Evolutionary conservation across 768 basidiomycete genomes (phyloP).

Genomic region (Tephrocybe sp.): DNA sequence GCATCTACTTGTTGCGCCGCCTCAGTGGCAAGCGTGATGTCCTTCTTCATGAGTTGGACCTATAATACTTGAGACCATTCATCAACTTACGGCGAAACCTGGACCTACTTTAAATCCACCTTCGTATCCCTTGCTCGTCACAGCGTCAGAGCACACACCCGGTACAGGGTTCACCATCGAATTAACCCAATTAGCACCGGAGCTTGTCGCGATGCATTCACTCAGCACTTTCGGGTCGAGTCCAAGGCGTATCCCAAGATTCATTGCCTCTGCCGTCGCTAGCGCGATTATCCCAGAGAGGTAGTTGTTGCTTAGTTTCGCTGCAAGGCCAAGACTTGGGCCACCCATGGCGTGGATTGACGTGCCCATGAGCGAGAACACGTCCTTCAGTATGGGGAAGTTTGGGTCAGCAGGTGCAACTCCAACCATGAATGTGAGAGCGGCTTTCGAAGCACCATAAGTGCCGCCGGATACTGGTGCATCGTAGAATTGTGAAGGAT

Average conservation of each 20-base stretch:
- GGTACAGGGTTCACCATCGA: conserved; percentile 43
- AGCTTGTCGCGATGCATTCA: conserved; percentile 37
- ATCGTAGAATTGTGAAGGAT: conserved; percentile 33
- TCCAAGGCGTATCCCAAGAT: conserved; percentile 43
- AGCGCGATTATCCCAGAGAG: conserved; percentile 41
- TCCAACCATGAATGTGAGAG: conserved; percentile 42
- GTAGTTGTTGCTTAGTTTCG: conserved; percentile 47
- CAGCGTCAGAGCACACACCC: conserved; percentile 42
- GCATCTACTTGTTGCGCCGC: conserved; percentile 37
- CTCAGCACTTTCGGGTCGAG: conserved; percentile 39
- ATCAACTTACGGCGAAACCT: background rate
- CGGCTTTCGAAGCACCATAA: conserved; percentile 35
- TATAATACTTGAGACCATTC: conserved; percentile 11
- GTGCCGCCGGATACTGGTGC: conserved; percentile 45
- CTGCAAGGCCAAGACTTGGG: conserved; percentile 38
- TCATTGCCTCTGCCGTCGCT: conserved; percentile 45
- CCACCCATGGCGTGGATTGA: conserved; percentile 39
- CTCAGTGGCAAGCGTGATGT: conserved; percentile 37
- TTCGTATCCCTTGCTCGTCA: conserved; percentile 41
- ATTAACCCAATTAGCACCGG: conserved; percentile 42
- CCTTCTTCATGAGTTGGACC: conserved; percentile 48
- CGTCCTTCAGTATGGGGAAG: conserved; percentile 31
- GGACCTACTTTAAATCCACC: conserved; percentile 41
- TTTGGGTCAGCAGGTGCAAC: conserved; percentile 28
- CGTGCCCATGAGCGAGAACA: conserved; percentile 36